Conservation (phyloP, 129 eudicot genomes). For the Deinandra increscens region DNA sequence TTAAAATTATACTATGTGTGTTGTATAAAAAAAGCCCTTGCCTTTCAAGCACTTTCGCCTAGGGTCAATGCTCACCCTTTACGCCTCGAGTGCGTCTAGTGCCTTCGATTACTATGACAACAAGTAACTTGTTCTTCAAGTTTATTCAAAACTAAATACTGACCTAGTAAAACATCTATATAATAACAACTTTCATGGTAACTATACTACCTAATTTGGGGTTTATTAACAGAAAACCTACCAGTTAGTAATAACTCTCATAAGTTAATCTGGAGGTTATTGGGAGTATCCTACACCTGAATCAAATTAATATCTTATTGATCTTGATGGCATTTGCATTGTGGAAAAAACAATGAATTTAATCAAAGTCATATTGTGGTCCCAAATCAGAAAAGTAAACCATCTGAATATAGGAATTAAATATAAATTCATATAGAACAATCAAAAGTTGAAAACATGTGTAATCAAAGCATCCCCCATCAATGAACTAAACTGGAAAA, state of each 20-base stretch:
- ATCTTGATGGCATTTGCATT: constrained; percentile 6
- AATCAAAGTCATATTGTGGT: constrained; percentile 16
- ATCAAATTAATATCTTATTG: no score
- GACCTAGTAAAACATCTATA: not conserved
- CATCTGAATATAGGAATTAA: not conserved
- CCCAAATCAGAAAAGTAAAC: constrained; percentile 29
- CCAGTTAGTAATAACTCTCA: not conserved
- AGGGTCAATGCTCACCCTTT: no score
- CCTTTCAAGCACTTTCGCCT: no score
- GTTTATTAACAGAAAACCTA: not conserved
- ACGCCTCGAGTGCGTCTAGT: no score
- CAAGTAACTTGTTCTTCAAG: not conserved
- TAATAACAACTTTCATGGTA: not conserved
- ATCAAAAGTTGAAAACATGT: not conserved
- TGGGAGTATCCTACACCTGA: no score
- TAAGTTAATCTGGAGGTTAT: not conserved
- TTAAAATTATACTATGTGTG: no score
- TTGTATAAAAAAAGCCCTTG: no score
- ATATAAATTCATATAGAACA: constrained; percentile 2
- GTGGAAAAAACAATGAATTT: constrained; percentile 6
- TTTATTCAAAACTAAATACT: not conserved
- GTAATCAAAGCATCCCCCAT: not conserved
- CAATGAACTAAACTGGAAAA: constrained; percentile 3
- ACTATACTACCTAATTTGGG: not conserved
- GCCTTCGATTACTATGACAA: no score